Evolutionary conservation across 352 stramenopile species (phyloP), one percentile per base, ranked within the genome.

Genomic region (Pythium dissimile): DNA sequence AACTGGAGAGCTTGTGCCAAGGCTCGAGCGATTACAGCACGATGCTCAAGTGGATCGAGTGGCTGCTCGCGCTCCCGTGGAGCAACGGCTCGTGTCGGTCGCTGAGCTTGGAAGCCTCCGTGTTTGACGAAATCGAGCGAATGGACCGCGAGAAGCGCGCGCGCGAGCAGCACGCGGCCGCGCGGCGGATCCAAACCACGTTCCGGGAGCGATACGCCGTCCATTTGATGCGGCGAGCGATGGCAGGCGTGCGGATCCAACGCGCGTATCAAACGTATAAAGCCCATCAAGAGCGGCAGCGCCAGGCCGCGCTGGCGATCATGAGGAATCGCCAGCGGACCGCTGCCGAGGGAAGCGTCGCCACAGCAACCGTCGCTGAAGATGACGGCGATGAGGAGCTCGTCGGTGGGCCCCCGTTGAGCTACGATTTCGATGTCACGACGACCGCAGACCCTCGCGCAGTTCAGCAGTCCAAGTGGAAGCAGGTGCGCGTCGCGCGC

Each of bases 1-100:
- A 86, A 38, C 61, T 87, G 5, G 72, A 73, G 1, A 18, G 26
- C 1, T 27, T 85, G 2, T 52, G 64, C 18, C 55, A 58, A 5
- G 28, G 54, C 21, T 70, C 64, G 0, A 51, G 34, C 1, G 75
- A 80, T 38, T 87, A 75, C 35, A 41, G 48, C 3, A 52, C 63
- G 3, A 46, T 67, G 4, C 64, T 63, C 31, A 76, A 77, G 16
- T 90, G 80, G 80, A 42, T 88, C 31, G 75, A 81, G 34, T 90
- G 80, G 77, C 58, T 90, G 20, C 43, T 84, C 15, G 42, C 66
- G 11, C 57, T 90, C 0, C 80, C 80, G 1, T 88, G 75, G 80
- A 60, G 65, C 35, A 21, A 49, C 10, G 27, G 67, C 56, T 7
- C 48, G 73, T 15, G 53, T 64, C 27, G 71, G 49, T 31, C 56